Percentiles rank a stretch among this genome's conserved stretches.
These are phyloP conservation scores for Penicillium sp. DNA, from an alignment of 2,329 filamentous ascomycete species.

Conservation along the genomic window DNA sequence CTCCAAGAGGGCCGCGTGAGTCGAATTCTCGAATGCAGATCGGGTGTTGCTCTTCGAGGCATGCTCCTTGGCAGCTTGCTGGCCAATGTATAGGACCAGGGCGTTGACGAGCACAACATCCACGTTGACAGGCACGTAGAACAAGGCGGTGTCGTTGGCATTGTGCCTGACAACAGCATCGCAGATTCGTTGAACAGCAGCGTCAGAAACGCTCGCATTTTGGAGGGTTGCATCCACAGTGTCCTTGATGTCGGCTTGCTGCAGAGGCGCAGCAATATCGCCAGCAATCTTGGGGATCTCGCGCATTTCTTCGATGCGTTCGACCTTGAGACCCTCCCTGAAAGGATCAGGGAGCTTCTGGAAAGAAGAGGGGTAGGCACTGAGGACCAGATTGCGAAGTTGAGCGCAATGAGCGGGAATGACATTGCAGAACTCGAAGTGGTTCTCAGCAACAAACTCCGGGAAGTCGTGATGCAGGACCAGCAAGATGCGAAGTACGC, in stretches of 20 bases:
- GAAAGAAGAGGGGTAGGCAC: slow-evolving; percentile 67
- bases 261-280: slow-evolving; percentile 52
- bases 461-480: slow-evolving; percentile 91
- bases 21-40: slow-evolving; percentile 60
- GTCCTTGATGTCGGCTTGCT: slow-evolving; percentile 51
- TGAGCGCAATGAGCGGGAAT: slow-evolving; percentile 82
- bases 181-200: slow-evolving; percentile 66
- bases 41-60: slow-evolving; percentile 53
- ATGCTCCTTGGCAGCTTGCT: slow-evolving; percentile 61
- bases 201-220: slow-evolving; percentile 62
- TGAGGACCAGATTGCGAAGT: slow-evolving; percentile 80
- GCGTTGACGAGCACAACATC: slow-evolving; percentile 72
- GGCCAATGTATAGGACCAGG: slow-evolving; percentile 75
- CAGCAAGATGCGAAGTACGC: slow-evolving; percentile 73
- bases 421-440: slow-evolving; percentile 72
- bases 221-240: slow-evolving; percentile 51
- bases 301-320: slow-evolving; percentile 69
- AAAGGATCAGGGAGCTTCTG: slow-evolving; percentile 70
- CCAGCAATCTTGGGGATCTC: slow-evolving; percentile 62
- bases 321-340: slow-evolving; percentile 68
- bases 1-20: slow-evolving; percentile 68
- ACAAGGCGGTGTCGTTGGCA: slow-evolving; percentile 59
- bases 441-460: slow-evolving; percentile 84
- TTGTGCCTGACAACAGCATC: slow-evolving; percentile 63
- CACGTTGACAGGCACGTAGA: slow-evolving; percentile 62